Evolutionary conservation across 371 early-diverging fungal species (phyloP), one percentile per base, ranked within the genome.

Genomic region (Rhizopus stolonifer): DNA sequence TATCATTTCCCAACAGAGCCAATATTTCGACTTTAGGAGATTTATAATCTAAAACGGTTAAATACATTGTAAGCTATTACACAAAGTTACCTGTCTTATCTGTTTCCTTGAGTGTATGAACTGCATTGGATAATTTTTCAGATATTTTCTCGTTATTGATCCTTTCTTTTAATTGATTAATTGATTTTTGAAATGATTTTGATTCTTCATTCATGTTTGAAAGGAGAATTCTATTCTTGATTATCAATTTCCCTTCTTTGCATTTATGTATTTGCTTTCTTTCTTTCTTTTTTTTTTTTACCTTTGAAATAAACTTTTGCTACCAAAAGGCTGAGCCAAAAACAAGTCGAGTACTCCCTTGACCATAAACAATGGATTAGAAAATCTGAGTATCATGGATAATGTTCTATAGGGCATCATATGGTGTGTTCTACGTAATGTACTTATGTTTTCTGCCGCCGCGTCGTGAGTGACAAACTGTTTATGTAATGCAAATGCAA

Each of bases 241-340:
- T 17, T 4, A 48, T 11, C 4, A 14, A 9, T 36, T 11, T 15
- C 17, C 1, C 15, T 13, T 11, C 7, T 19, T 45, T 19, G 15
- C 18, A 6, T 49, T n/a, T n/a, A n/a, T n/a, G n/a, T n/a, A n/a
- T n/a, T n/a, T n/a, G n/a, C n/a, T n/a, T n/a, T n/a, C n/a, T n/a
- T n/a, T n/a, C n/a, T n/a, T n/a, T n/a, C n/a, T 8, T 49, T 17
- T 10, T 17, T 21, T 29, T 22, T 34, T 21, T 47, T 63, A 73
- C 79, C 86, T 69, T 52, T 86, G 87, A 58, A 83, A 70, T 38
- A 86, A 45, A 61, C 83, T 82, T 25, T 69, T 62, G 3, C 75
- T 70, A n/a, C 87, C 87, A 60, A 86, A 81, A 2, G 87, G 87
- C 34, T 83, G 87, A 0, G 87, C 84, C 49, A 86, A 49, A 44